These are phyloP conservation scores for Peronospora farinosa DNA, from an alignment of 352 stramenopile species.

Conservation along the genomic window DNA sequence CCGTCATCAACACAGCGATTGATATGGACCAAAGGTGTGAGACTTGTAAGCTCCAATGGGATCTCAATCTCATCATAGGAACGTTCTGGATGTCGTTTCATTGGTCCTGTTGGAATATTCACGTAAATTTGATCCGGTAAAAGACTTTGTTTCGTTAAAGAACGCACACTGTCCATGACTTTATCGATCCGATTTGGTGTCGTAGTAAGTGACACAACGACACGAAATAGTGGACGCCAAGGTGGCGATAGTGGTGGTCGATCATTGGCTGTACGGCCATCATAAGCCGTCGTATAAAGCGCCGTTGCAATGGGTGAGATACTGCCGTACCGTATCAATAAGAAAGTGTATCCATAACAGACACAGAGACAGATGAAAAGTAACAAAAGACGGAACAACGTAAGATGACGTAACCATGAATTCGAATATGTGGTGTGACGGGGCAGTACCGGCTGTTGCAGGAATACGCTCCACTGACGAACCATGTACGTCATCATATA, in stretches of 20 bases:
- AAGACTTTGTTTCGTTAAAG: constrained; percentile 49
- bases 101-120: constrained; percentile 58
- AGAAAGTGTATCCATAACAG: constrained; percentile 51
- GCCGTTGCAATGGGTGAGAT: constrained; percentile 62
- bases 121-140: constrained; percentile 73
- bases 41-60: constrained; percentile 34
- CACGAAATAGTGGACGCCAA: constrained; percentile 65
- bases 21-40: constrained; percentile 49
- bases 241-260: constrained; percentile 30
- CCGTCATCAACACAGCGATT: constrained; percentile 78
- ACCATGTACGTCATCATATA: constrained; percentile 19
- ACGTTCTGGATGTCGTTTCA: constrained; percentile 69
- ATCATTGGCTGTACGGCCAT: constrained; percentile 41
- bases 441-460: constrained; percentile 62
- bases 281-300: constrained; percentile 57
- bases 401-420: constrained; percentile 38
- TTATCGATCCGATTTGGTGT: constrained; percentile 66
- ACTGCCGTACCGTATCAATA: constrained; percentile 69
- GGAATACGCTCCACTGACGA: constrained; percentile 40
- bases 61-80: constrained; percentile 72
- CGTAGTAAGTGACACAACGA: constrained; percentile 80
- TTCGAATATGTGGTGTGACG: constrained; percentile 25
- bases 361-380: constrained; percentile 21
- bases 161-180: constrained; percentile 71
- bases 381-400: constrained; percentile 32